These are phyloP conservation scores for Fonsecaea monophora DNA, from an alignment of 2,329 filamentous ascomycete genomes.

Conservation along the genomic window DNA sequence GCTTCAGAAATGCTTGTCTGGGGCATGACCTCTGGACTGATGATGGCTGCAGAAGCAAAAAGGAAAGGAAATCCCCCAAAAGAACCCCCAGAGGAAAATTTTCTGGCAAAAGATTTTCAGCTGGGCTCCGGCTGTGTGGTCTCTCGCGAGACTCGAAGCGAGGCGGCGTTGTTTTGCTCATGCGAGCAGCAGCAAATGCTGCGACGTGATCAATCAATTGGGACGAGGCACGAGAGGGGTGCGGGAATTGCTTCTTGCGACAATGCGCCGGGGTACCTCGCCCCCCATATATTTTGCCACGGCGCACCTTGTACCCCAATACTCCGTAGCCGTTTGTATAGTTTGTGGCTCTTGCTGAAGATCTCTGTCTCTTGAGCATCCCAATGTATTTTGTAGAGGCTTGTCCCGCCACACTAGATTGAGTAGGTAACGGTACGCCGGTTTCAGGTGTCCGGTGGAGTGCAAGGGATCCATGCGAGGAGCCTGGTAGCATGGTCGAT, in stretches of 20 bases:
- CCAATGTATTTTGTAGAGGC: not conserved
- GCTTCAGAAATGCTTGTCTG: not conserved
- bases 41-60: not conserved
- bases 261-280: constrained; percentile 14
- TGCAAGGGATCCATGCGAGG: not conserved
- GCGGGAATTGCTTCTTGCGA: constrained; percentile 15
- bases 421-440: not conserved
- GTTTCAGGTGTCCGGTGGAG: not conserved
- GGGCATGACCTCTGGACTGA: not conserved
- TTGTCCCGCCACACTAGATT: not conserved
- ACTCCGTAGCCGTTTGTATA: constrained; percentile 1
- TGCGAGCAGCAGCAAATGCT: constrained; percentile 6
- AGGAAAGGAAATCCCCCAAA: not conserved
- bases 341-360: not conserved
- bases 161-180: constrained; percentile 4
- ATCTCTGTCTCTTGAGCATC: not conserved
- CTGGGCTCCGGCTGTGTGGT: not conserved
- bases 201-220: not conserved
- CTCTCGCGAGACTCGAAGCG: not conserved
- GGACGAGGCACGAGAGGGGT: not conserved
- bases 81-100: not conserved
- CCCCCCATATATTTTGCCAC: constrained; percentile 25
- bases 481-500: not conserved
- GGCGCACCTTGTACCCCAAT: constrained; percentile 17
- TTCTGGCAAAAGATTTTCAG: constrained; percentile 4